Conservation (phyloP, 2,329 filamentous ascomycete genomes). For the Pezicula neosporulosa region DNA sequence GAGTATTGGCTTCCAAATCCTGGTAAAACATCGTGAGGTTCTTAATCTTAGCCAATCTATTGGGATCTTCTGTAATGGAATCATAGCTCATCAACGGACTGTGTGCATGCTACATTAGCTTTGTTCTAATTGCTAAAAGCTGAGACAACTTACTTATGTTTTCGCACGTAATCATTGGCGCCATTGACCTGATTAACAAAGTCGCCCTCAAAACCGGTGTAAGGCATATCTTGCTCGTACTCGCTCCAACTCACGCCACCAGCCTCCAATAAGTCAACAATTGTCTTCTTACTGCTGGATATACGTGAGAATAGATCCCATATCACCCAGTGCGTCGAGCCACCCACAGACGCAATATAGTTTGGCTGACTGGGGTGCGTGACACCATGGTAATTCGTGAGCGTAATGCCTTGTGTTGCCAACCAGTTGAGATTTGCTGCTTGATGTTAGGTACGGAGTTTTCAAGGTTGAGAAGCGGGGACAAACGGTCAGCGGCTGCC, state of each 20-base stretch:
- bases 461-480: background rate
- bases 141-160: slow-evolving; percentile 58
- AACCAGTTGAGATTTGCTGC: slow-evolving; percentile 48
- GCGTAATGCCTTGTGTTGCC: slow-evolving; percentile 56
- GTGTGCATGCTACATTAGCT: background rate
- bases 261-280: slow-evolving; percentile 63
- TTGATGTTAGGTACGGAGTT: slow-evolving; percentile 1
- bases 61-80: slow-evolving; percentile 52
- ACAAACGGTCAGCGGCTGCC: slow-evolving; percentile 24
- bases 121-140: background rate
- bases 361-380: slow-evolving; percentile 75
- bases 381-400: slow-evolving; percentile 57
- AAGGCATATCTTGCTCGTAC: slow-evolving; percentile 76
- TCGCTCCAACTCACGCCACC: slow-evolving; percentile 61
- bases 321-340: slow-evolving; percentile 67
- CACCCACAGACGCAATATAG: slow-evolving; percentile 65
- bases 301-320: slow-evolving; percentile 60
- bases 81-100: slow-evolving; percentile 58
- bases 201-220: slow-evolving; percentile 64
- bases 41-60: slow-evolving; percentile 67
- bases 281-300: slow-evolving; percentile 37
- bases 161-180: slow-evolving; percentile 74
- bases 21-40: slow-evolving; percentile 66
- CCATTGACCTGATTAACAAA: slow-evolving; percentile 62
- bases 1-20: slow-evolving; percentile 58